Evolutionary conservation across 306 rosid species (phyloP), one percentile per base, ranked within the genome.

Genomic region (Acacia melanoxylon): DNA sequence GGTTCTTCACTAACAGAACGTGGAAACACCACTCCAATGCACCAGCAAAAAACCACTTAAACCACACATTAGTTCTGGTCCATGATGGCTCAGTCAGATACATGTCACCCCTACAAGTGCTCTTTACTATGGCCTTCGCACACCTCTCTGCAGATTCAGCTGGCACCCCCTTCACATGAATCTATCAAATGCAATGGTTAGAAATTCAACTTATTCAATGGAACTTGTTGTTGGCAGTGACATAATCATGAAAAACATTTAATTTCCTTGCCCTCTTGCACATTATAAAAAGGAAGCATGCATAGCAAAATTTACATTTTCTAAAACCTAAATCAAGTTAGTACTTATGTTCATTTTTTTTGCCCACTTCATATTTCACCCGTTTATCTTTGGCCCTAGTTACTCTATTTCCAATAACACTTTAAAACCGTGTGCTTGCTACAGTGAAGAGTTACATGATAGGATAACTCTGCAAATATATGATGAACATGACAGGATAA

Each of bases 71-170:
- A 68, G 37, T 37, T 52, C 69, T 37, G 2, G 19, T 1, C 84
- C 79, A 85, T 14, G 63, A 35, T 24, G 85, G 85, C 78, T 68
- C 76, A 3, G 56, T 70, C 78, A 80, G 5, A 20, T 80, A 76
- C 75, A 52, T 4, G 42, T 85, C 87, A 12, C 85, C 76, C 5
- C 76, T 25, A 10, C 82, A 76, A 13, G 71, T 24, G 25, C 76
- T 76, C 0, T 81, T 54, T 51, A 84, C 40, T 10, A 84, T 85
- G 3, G 45, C 82, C 79, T 76, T 63, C 0, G 69, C 75, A 45
- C 85, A 80, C 2, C 20, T 31, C 68, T 79, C 68, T 25, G 59
- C 20, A 17, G 84, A 48, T 48, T 67, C 73, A 22, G 45, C 8
- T 19, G 81, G 87, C 3, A 27, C 0, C 15, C 0, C 25, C 58